Percentiles rank a stretch among this genome's conserved stretches.
These are phyloP conservation scores for Talaromyces albobiverticillius DNA, from an alignment of 2,329 filamentous ascomycete genomes.

Conservation along the genomic window DNA sequence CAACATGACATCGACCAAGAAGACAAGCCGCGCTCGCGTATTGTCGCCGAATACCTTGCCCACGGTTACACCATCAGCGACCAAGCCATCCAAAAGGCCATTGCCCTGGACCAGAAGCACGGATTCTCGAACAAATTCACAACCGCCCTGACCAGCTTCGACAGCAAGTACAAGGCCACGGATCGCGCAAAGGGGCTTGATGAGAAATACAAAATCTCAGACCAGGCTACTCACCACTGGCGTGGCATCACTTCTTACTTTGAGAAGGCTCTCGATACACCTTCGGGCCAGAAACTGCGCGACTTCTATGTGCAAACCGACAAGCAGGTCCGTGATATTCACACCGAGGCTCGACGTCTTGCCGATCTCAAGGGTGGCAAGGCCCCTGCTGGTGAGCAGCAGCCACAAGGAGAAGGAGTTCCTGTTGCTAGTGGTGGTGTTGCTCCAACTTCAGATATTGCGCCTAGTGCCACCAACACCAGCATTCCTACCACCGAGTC, in stretches of 20 bases:
- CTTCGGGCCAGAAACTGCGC: slow-evolving; percentile 82
- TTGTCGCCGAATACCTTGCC: slow-evolving; percentile 93
- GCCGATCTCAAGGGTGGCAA: slow-evolving; percentile 75
- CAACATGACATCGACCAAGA: slow-evolving; percentile 79
- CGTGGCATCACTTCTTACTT: slow-evolving; percentile 81
- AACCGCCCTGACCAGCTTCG: slow-evolving; percentile 69
- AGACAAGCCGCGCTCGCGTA: slow-evolving; percentile 92
- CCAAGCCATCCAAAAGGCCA: slow-evolving; percentile 73
- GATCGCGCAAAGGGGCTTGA: slow-evolving; percentile 84
- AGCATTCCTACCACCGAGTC: slow-evolving; percentile 6
- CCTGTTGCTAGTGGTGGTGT: slow-evolving; percentile 23
- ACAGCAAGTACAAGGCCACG: slow-evolving; percentile 80
- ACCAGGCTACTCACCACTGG: slow-evolving; percentile 66
- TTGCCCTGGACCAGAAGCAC: slow-evolving; percentile 86
- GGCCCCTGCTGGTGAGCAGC: slow-evolving; percentile 30
- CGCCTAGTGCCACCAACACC: slow-evolving; percentile 20
- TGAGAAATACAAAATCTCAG: slow-evolving; percentile 75
- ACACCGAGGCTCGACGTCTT: slow-evolving; percentile 82
- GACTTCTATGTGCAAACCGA: slow-evolving; percentile 81
- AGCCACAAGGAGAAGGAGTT: not conserved
- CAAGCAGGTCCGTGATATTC: slow-evolving; percentile 91
- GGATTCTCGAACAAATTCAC: slow-evolving; percentile 80
- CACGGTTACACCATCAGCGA: slow-evolving; percentile 86
- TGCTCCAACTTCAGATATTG: slow-evolving; percentile 23
- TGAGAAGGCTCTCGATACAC: slow-evolving; percentile 83